A percentile compares a stretch with the other conserved stretches of the same genome.
These are phyloP conservation scores for Colletotrichum endophyticum DNA, from an alignment of 2,329 filamentous ascomycete species.

Conservation along the genomic window DNA sequence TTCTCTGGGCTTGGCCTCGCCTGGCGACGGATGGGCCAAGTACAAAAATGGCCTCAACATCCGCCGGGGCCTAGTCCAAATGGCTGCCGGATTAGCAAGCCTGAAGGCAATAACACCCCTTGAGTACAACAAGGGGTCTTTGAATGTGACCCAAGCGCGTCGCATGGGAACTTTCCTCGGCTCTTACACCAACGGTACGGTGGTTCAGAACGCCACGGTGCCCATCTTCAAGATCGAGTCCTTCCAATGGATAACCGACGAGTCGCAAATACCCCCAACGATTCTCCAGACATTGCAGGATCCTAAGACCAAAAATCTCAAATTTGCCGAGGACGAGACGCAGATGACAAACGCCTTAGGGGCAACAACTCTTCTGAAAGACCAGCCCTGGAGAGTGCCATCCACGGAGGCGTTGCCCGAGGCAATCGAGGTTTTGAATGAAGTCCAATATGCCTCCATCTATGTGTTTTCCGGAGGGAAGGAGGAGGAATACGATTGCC, in stretches of 20 bases:
- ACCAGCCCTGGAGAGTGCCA: not conserved
- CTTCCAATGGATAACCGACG: not conserved
- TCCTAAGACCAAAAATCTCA: not conserved
- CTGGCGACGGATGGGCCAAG: rapidly evolving
- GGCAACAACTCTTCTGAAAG: not conserved
- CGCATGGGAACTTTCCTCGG: not conserved
- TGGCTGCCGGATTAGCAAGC: not conserved
- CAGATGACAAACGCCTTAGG: not conserved
- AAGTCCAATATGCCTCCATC: rapidly evolving
- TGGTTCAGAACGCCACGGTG: not conserved
- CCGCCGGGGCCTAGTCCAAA: rapidly evolving
- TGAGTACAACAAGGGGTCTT: not conserved
- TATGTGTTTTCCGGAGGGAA: rapidly evolving
- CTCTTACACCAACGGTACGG: not conserved
- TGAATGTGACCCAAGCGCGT: not conserved
- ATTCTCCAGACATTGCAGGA: rapidly evolving
- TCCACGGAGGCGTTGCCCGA: rapidly evolving
- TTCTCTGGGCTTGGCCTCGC: rapidly evolving
- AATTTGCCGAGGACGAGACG: rapidly evolving
- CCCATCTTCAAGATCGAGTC: not conserved
- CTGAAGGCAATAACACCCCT: not conserved
- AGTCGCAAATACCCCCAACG: not conserved
- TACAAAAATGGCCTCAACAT: not conserved
- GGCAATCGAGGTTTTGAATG: rapidly evolving
- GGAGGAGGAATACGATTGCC: not conserved